A percentile compares a stretch with the other conserved stretches of the same genome.
Evolutionary conservation across 495 filamentous ascomycete species (phyloP).

Genomic region (Aspergillus panamensis): DNA sequence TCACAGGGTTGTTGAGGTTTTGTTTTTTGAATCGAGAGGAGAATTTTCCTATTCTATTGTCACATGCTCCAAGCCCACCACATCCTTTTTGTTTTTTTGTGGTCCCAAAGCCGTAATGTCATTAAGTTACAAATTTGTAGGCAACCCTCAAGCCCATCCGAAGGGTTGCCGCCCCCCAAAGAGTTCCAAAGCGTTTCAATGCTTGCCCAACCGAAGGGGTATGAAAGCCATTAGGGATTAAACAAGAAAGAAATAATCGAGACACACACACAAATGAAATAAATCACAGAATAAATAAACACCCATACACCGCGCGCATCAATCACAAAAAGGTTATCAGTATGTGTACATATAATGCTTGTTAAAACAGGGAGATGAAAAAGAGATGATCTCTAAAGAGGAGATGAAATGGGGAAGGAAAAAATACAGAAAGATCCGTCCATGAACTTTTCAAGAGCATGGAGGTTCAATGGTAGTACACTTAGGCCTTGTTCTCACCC

Average conservation of each 20-base stretch:
- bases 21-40: slow-evolving; percentile 39
- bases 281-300: slow-evolving; percentile 36
- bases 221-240: slow-evolving; percentile 23
- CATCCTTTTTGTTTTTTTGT: slow-evolving; percentile 39
- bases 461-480: slow-evolving; percentile 20
- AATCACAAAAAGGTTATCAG: slow-evolving; percentile 23
- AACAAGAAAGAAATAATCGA: slow-evolving; percentile 20
- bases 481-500: slow-evolving; percentile 84
- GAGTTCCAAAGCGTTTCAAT: slow-evolving; percentile 17
- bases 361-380: slow-evolving; percentile 29
- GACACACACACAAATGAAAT: slow-evolving; percentile 21
- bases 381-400: slow-evolving; percentile 29
- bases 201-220: slow-evolving; percentile 23
- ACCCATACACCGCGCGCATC: slow-evolving; percentile 38
- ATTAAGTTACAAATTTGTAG: slow-evolving; percentile 46
- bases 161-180: slow-evolving; percentile 20
- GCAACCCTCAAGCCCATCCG: slow-evolving; percentile 33
- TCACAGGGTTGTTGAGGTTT: neutral
- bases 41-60: slow-evolving; percentile 48
- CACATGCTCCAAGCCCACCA: slow-evolving; percentile 43
- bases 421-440: slow-evolving; percentile 33
- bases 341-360: slow-evolving; percentile 45
- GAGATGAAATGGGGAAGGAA: slow-evolving; percentile 21
- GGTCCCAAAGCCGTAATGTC: slow-evolving; percentile 44
- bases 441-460: neutral